A percentile compares a stretch with the other conserved stretches of the same genome.
phyloP scores from a whole-genome alignment of 2,329 filamentous ascomycete species.

The Bipolaris bicolor region DNA sequence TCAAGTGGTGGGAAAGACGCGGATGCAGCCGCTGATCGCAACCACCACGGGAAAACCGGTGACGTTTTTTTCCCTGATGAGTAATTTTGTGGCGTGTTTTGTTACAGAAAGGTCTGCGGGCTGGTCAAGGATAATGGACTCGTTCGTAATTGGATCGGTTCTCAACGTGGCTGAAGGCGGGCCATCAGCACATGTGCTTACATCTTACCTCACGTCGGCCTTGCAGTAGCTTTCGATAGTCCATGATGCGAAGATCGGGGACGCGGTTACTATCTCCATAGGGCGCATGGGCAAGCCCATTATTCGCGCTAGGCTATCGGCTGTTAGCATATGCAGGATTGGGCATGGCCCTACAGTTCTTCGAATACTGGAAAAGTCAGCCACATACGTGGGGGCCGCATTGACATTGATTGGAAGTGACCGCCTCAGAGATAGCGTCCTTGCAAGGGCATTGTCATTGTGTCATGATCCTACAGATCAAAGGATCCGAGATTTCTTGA shows the following conservation, averaged over 20 bases:
- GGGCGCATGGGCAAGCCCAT: constrained; percentile 5
- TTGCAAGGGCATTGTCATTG: constrained; percentile 6
- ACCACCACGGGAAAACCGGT: constrained; percentile 7
- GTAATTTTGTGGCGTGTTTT: constrained; percentile 20
- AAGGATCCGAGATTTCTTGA: background rate
- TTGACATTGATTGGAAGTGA: background rate
- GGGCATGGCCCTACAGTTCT: constrained; percentile 1
- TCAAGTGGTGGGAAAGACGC: constrained; percentile 8
- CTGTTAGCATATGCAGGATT: constrained; percentile 4
- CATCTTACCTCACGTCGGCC: constrained; percentile 10
- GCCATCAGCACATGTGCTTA: constrained; percentile 2
- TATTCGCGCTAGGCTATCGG: constrained; percentile 6
- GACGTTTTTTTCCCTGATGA: constrained; percentile 22
- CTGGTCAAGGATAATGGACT: background rate
- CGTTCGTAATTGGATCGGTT: constrained; percentile 15
- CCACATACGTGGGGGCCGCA: constrained; percentile 5
- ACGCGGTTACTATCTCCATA: constrained; percentile 6
- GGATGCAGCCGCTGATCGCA: constrained; percentile 19
- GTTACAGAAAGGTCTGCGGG: constrained; percentile 8
- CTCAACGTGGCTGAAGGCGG: constrained; percentile 1
- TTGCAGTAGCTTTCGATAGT: constrained; percentile 19
- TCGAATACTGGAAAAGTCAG: background rate
- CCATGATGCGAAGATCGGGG: constrained; percentile 3
- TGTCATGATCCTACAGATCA: background rate
- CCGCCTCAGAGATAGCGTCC: constrained; percentile 1